Percentiles rank a stretch among this genome's conserved stretches.
phyloP scores from a whole-genome alignment of 2,329 filamentous ascomycete genomes.

The Hypomyces rosellus region DNA sequence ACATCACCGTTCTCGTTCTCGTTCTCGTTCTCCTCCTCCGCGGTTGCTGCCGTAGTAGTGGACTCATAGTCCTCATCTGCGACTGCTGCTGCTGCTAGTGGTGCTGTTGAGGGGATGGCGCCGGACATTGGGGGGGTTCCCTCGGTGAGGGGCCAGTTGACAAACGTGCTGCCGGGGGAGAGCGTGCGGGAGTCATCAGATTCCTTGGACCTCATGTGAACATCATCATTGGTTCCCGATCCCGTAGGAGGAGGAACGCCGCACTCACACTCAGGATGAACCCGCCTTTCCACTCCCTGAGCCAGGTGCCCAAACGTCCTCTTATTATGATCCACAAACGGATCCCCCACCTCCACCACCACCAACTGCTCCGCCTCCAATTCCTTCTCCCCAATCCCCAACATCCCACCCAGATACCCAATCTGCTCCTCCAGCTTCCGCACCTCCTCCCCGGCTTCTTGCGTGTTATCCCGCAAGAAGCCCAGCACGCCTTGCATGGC shows the following conservation, averaged over 20 bases:
- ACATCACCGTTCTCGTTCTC: not conserved
- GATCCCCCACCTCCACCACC: not conserved
- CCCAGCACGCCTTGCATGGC: not conserved
- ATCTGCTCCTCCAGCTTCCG: not conserved
- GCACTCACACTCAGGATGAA: too few relatives aligned
- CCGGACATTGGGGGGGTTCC: not conserved
- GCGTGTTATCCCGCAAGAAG: constrained; percentile 1
- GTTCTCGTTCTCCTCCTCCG: not conserved
- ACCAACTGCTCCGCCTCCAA: not conserved
- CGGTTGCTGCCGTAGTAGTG: not conserved
- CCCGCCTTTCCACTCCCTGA: too few relatives aligned
- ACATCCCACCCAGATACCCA: not conserved
- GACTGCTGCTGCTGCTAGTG: not conserved
- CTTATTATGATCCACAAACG: not conserved
- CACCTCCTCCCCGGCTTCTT: not conserved
- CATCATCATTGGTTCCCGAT: too few relatives aligned
- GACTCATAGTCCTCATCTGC: not conserved
- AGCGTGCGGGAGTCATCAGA: not conserved
- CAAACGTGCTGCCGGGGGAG: not conserved
- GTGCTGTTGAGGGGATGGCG: too few relatives aligned
- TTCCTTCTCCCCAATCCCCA: not conserved
- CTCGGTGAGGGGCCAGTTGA: constrained; percentile 1
- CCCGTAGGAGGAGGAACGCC: too few relatives aligned
- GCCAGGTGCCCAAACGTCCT: not conserved
- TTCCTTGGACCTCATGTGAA: too few relatives aligned